A percentile compares a stretch with the other conserved stretches of the same genome.
Evolutionary conservation across 768 basidiomycete species (phyloP).

Genomic region (Trametes cubensis): DNA sequence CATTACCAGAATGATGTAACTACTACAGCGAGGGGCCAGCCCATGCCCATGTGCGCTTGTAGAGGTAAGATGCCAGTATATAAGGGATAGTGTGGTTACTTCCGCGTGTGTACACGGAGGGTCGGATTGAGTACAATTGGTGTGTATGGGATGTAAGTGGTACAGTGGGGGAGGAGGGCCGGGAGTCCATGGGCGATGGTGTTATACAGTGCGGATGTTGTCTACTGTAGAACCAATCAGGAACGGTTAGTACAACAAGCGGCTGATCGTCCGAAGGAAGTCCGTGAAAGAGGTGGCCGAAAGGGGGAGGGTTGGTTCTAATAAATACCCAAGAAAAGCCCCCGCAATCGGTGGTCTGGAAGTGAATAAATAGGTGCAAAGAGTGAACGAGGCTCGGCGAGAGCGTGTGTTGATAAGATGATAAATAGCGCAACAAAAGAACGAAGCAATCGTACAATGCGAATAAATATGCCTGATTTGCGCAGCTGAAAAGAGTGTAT

Average conservation of each 20-base stretch:
- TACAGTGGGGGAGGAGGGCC: neutral
- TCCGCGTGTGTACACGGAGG: neutral
- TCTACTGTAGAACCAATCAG: slow-evolving; percentile 18
- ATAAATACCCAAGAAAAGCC: slow-evolving; percentile 8
- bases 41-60: slow-evolving; percentile 4
- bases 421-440: slow-evolving; percentile 3
- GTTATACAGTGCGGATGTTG: slow-evolving; percentile 21
- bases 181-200: slow-evolving; percentile 12
- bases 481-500: neutral
- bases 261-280: slow-evolving; percentile 5
- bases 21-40: slow-evolving; percentile 11
- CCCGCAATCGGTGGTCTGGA: neutral
- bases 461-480: slow-evolving; percentile 18
- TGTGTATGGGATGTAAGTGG: neutral
- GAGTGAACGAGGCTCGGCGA: neutral
- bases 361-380: slow-evolving; percentile 6
- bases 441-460: neutral
- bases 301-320: neutral
- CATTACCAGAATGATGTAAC: slow-evolving; percentile 8
- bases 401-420: neutral
- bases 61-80: neutral
- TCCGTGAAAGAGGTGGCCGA: neutral
- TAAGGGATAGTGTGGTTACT: neutral
- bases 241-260: slow-evolving; percentile 18
- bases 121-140: neutral